phyloP scores from a whole-genome alignment of 306 rosid species.

The Lathyrus aphaca region DNA sequence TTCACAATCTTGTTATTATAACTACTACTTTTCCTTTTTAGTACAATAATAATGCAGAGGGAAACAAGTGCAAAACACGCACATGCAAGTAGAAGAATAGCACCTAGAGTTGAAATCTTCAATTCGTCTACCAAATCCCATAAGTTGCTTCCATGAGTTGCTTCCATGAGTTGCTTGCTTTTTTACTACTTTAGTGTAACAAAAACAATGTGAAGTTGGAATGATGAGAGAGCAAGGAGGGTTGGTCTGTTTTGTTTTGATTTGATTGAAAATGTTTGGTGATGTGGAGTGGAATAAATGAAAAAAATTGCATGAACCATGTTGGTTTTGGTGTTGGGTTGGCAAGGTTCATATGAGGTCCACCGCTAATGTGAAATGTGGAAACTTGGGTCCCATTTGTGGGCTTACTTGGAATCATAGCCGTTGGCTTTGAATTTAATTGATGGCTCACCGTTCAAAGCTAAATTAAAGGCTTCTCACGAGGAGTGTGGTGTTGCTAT shows the following conservation, averaged over 20 bases:
- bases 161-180: constrained; percentile 41
- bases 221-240: neutral
- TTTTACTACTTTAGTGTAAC: constrained; percentile 17
- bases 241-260: constrained; percentile 14
- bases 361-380: constrained; percentile 40
- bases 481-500: constrained; percentile 27
- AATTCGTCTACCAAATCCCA: constrained; percentile 48
- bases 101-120: constrained; percentile 55
- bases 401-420: constrained; percentile 9
- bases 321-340: constrained; percentile 25
- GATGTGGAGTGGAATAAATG: neutral
- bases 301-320: neutral
- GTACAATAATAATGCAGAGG: constrained; percentile 33
- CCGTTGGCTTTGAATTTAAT: constrained; percentile 37
- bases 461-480: constrained; percentile 42
- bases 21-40: constrained; percentile 32
- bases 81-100: constrained; percentile 50
- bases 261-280: constrained; percentile 26
- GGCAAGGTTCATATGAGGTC: constrained; percentile 48
- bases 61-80: constrained; percentile 39
- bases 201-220: constrained; percentile 21
- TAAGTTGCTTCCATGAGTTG: constrained; percentile 48
- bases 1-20: constrained; percentile 40
- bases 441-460: constrained; percentile 49
- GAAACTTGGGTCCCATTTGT: constrained; percentile 32